Evolutionary conservation across 2,329 filamentous ascomycete species (phyloP).

Genomic region (Aspergillus fischeri): DNA sequence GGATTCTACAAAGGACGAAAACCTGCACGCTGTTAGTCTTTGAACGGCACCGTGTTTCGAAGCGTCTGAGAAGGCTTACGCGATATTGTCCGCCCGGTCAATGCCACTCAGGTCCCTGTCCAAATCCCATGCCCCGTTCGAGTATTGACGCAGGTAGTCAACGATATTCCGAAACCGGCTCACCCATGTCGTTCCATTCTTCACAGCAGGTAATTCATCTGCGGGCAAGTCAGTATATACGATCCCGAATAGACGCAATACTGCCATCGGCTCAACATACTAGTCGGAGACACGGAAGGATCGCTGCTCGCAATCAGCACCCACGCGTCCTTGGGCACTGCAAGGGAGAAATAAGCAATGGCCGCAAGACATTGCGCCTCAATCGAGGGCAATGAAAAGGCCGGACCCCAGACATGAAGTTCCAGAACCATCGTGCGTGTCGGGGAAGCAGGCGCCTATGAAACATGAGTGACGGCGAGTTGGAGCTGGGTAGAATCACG

Average conservation of each 20-base stretch:
- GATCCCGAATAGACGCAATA: background rate
- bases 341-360: constrained; percentile 69
- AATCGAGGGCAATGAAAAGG: constrained; percentile 83
- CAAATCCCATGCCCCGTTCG: constrained; percentile 47
- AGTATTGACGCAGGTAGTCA: constrained; percentile 46
- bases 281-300: constrained; percentile 64
- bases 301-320: constrained; percentile 69
- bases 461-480: background rate
- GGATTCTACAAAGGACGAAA: constrained; percentile 66
- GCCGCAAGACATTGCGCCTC: constrained; percentile 85
- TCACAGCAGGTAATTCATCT: constrained; percentile 57
- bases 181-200: constrained; percentile 52
- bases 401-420: constrained; percentile 86
- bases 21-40: constrained; percentile 18
- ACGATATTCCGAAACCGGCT: constrained; percentile 53
- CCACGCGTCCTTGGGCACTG: constrained; percentile 60
- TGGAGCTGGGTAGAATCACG: constrained; percentile 20
- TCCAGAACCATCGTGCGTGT: constrained; percentile 55
- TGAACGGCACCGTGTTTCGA: background rate
- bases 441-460: constrained; percentile 3
- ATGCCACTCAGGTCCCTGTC: constrained; percentile 41
- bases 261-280: constrained; percentile 47
- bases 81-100: constrained; percentile 47
- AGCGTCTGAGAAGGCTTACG: constrained; percentile 34
- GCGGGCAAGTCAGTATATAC: constrained; percentile 4